Conservation (phyloP, 768 basidiomycete species). For the Tephrocybe sp. region DNA sequence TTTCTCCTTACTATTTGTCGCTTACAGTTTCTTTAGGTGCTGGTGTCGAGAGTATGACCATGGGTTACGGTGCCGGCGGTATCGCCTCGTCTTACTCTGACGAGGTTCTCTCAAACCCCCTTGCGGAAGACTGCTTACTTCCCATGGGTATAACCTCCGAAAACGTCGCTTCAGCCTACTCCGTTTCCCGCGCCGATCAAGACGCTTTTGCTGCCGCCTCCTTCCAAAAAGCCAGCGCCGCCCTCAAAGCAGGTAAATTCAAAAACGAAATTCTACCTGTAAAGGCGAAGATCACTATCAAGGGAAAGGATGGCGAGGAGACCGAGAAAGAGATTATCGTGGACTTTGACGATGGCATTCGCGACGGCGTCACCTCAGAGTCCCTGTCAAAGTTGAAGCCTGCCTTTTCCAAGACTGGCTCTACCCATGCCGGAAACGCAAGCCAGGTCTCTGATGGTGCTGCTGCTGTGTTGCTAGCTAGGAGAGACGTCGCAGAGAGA, state of each 20-base stretch:
- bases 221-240: conserved; percentile 80
- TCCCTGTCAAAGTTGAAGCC: conserved; percentile 79
- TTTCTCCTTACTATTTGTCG: background rate
- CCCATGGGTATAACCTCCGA: conserved; percentile 97
- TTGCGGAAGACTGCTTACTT: conserved; percentile 77
- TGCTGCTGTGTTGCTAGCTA: conserved; percentile 81
- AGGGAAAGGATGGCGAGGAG: conserved; percentile 71
- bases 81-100: conserved; percentile 61
- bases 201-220: conserved; percentile 84
- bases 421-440: conserved; percentile 82
- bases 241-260: conserved; percentile 81
- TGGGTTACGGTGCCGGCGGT: conserved; percentile 57
- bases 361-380: conserved; percentile 81
- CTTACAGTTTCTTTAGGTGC: conserved; percentile 49
- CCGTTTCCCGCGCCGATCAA: conserved; percentile 71
- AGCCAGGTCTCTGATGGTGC: conserved; percentile 93
- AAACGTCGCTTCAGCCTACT: conserved; percentile 80
- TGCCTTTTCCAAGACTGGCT: conserved; percentile 74
- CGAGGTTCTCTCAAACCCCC: conserved; percentile 58
- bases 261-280: conserved; percentile 82
- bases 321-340: conserved; percentile 65
- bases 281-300: conserved; percentile 47
- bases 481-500: conserved; percentile 75
- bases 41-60: conserved; percentile 90
- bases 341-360: conserved; percentile 80